phyloP scores from a whole-genome alignment of 129 eudicot genomes.

The Helianthus tuberosus region DNA sequence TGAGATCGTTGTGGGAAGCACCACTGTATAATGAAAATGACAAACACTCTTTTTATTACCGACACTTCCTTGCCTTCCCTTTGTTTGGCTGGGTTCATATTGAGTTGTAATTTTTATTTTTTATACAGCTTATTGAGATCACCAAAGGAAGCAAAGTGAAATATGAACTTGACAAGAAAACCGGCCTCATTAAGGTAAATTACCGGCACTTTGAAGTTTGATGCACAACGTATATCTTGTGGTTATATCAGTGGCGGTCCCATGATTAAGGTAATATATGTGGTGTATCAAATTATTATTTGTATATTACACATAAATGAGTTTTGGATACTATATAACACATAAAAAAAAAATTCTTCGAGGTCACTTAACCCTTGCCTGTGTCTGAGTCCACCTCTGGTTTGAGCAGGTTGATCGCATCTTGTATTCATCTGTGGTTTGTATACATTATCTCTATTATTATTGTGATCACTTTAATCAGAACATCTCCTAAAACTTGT shows the following conservation, averaged over 20 bases:
- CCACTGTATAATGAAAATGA: too few relatives aligned
- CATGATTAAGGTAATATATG: background rate
- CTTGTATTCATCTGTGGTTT: too few relatives aligned
- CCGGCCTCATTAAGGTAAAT: slow-evolving; percentile 68
- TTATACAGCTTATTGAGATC: slow-evolving; percentile 67
- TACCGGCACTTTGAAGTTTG: background rate
- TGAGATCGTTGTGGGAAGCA: too few relatives aligned
- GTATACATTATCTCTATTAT: too few relatives aligned
- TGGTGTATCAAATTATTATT: background rate
- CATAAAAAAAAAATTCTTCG: background rate
- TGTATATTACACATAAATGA: background rate
- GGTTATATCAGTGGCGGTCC: background rate
- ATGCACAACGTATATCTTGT: background rate
- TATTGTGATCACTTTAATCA: too few relatives aligned
- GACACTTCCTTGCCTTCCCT: too few relatives aligned
- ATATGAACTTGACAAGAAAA: slow-evolving; percentile 83
- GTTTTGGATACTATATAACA: background rate
- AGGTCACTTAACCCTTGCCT: background rate
- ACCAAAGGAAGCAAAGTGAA: slow-evolving; percentile 84
- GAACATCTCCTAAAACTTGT: too few relatives aligned
- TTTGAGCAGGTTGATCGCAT: slow-evolving; percentile 70
- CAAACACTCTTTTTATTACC: too few relatives aligned
- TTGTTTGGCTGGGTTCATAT: background rate
- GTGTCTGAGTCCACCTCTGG: background rate
- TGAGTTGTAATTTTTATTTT: background rate